Conservation (phyloP, 2,329 filamentous ascomycete genomes). For the Calonectria leucothoes region DNA sequence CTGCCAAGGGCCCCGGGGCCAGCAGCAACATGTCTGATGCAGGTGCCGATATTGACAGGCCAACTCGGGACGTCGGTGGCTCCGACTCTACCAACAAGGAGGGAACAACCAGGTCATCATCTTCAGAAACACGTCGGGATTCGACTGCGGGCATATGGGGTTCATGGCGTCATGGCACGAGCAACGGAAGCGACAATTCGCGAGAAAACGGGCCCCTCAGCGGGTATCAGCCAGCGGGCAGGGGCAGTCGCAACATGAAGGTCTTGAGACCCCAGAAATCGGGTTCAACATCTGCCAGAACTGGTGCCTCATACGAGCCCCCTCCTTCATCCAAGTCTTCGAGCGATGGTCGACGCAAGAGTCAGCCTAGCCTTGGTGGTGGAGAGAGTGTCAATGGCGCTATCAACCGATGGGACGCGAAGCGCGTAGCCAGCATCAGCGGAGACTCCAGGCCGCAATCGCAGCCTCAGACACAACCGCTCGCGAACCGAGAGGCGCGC, state of each 20-base stretch:
- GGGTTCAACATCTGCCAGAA: slow-evolving; percentile 62
- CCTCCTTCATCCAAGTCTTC: slow-evolving; percentile 56
- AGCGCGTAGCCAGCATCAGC: slow-evolving; percentile 60
- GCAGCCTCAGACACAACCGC: slow-evolving; percentile 45
- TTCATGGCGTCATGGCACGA: slow-evolving; percentile 74
- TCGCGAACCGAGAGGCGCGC: slow-evolving; percentile 49
- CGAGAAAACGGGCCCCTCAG: slow-evolving; percentile 67
- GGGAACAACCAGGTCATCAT: slow-evolving; percentile 27
- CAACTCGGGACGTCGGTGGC: slow-evolving; percentile 33
- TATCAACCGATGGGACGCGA: slow-evolving; percentile 64
- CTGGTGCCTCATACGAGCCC: slow-evolving; percentile 65
- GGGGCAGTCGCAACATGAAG: slow-evolving; percentile 82
- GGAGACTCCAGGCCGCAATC: slow-evolving; percentile 48
- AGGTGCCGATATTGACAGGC: slow-evolving; percentile 57
- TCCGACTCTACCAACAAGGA: slow-evolving; percentile 43
- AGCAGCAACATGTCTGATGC: slow-evolving; percentile 55
- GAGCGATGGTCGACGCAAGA: slow-evolving; percentile 66
- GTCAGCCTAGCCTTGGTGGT: slow-evolving; percentile 53
- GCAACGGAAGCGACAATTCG: slow-evolving; percentile 63
- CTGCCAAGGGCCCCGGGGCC: slow-evolving; percentile 47
- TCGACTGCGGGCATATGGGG: slow-evolving; percentile 72
- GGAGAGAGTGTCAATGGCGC: slow-evolving; percentile 42
- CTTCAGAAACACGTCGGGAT: slow-evolving; percentile 56
- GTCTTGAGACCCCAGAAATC: slow-evolving; percentile 84
- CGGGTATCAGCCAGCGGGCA: slow-evolving; percentile 76